phyloP scores from a whole-genome alignment of 2,329 filamentous ascomycete species.

The Scopulariopsis brevicaulis region DNA sequence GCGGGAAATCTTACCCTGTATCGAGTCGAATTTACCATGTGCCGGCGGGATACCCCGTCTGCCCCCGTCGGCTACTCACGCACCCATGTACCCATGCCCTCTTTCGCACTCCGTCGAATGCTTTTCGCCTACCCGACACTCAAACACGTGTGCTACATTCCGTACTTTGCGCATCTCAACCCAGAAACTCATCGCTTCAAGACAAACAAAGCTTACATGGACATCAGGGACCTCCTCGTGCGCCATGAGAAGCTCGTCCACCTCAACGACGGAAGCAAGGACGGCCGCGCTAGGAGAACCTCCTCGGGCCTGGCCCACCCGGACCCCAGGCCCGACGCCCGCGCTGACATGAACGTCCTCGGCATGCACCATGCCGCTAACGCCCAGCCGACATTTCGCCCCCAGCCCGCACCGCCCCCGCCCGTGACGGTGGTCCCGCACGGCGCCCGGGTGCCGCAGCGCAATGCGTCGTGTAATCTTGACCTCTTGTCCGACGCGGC shows the following conservation, averaged over 20 bases:
- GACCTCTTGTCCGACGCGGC: constrained; percentile 50
- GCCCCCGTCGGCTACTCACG: constrained; percentile 6
- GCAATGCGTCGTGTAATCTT: constrained; percentile 41
- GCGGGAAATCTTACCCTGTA: not conserved
- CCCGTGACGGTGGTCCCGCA: constrained; percentile 15
- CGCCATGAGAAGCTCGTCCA: constrained; percentile 55
- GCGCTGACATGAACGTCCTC: constrained; percentile 33
- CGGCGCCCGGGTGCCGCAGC: constrained; percentile 32
- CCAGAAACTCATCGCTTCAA: constrained; percentile 4
- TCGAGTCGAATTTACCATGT: constrained; percentile 1
- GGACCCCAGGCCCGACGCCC: constrained; percentile 23
- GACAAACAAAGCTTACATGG: constrained; percentile 36
- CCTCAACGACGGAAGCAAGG: constrained; percentile 47
- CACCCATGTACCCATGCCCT: constrained; percentile 6
- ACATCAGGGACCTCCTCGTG: constrained; percentile 52
- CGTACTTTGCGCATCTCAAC: not conserved
- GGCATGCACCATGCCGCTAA: constrained; percentile 20
- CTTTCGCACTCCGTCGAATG: constrained; percentile 2
- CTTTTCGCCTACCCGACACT: not conserved
- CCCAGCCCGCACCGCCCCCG: constrained; percentile 12
- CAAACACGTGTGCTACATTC: not conserved
- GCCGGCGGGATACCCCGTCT: not conserved
- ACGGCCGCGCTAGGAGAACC: constrained; percentile 39
- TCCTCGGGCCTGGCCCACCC: constrained; percentile 20
- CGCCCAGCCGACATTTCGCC: constrained; percentile 7